Evolutionary conservation across 2,329 filamentous ascomycete species (phyloP), one percentile per base, ranked within the genome.

Genomic region (Didymella segeticola): DNA sequence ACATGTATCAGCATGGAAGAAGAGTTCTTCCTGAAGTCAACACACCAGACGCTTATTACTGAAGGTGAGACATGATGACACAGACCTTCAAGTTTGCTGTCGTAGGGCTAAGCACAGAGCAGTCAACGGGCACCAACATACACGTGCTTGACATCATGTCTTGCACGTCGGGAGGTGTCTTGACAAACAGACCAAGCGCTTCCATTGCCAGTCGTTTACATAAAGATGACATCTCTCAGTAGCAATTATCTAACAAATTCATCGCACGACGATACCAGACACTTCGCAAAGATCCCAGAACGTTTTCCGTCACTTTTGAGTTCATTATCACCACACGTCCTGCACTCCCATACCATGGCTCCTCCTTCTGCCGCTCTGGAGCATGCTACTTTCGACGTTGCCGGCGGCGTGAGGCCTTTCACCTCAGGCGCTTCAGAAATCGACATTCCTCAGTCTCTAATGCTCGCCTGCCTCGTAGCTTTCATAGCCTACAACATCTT

Each of bases 1-100:
- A n/a, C n/a, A n/a, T n/a, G n/a, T n/a, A n/a, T n/a, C n/a, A n/a
- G n/a, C n/a, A n/a, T n/a, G n/a, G n/a, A n/a, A n/a, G n/a, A n/a
- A n/a, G n/a, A n/a, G n/a, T n/a, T n/a, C n/a, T n/a, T n/a, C n/a
- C n/a, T n/a, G n/a, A n/a, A n/a, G n/a, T n/a, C n/a, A n/a, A n/a
- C n/a, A n/a, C n/a, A n/a, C n/a, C n/a, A n/a, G n/a, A n/a, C n/a
- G n/a, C n/a, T n/a, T n/a, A n/a, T n/a, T n/a, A n/a, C n/a, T n/a
- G n/a, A n/a, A n/a, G n/a, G n/a, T n/a, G n/a, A n/a, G n/a, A n/a
- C n/a, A n/a, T n/a, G n/a, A 47, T 19, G 6, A 33, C 26, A 43
- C 38, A 20, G 33, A 22, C 31, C 43, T 14, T 5, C 6, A 43
- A 17, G 50, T 48, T 48, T 53, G 38, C 43, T 43, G 14, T 20